phyloP scores from a whole-genome alignment of 2,329 filamentous ascomycete species.

The Drechslera avenae region DNA sequence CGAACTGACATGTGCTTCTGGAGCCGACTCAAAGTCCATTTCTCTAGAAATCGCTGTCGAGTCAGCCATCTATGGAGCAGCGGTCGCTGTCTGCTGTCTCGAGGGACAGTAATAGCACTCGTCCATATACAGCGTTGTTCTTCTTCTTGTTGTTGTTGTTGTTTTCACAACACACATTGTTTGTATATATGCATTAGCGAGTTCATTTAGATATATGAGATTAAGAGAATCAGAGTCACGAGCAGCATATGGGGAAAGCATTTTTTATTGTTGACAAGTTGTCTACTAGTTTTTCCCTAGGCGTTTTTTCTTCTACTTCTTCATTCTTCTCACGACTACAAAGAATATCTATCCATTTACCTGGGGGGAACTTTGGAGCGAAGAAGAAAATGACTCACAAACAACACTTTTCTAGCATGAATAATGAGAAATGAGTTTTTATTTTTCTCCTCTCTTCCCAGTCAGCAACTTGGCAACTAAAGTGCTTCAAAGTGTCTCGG shows the following conservation, averaged over 20 bases:
- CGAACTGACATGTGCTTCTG: slow-evolving; percentile 55
- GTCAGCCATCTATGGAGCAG: slow-evolving; percentile 76
- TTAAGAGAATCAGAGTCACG: not conserved
- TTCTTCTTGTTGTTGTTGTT: slow-evolving; percentile 14
- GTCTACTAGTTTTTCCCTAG: not conserved
- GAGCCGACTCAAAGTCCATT: slow-evolving; percentile 54
- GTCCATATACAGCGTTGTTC: not conserved
- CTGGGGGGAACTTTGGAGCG: slow-evolving; percentile 1
- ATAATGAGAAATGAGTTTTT: not conserved
- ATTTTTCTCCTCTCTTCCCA: too few relatives aligned
- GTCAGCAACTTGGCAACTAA: too few relatives aligned
- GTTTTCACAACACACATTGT: slow-evolving; percentile 6
- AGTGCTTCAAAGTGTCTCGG: too few relatives aligned
- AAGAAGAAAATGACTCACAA: slow-evolving; percentile 6
- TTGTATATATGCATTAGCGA: slow-evolving; percentile 12
- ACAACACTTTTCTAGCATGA: not conserved
- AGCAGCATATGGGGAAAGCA: slow-evolving; percentile 13
- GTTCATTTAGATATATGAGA: slow-evolving; percentile 1
- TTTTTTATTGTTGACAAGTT: too few relatives aligned
- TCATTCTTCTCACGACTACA: too few relatives aligned
- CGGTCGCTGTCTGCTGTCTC: slow-evolving; percentile 62
- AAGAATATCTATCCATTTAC: too few relatives aligned
- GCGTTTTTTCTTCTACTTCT: too few relatives aligned
- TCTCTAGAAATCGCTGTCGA: slow-evolving; percentile 72
- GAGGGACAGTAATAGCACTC: slow-evolving; percentile 35